Percentiles rank a stretch among this genome's conserved stretches.
Evolutionary conservation across 306 rosid genomes (phyloP).

Genomic region (Pterocarpus santalinus): DNA sequence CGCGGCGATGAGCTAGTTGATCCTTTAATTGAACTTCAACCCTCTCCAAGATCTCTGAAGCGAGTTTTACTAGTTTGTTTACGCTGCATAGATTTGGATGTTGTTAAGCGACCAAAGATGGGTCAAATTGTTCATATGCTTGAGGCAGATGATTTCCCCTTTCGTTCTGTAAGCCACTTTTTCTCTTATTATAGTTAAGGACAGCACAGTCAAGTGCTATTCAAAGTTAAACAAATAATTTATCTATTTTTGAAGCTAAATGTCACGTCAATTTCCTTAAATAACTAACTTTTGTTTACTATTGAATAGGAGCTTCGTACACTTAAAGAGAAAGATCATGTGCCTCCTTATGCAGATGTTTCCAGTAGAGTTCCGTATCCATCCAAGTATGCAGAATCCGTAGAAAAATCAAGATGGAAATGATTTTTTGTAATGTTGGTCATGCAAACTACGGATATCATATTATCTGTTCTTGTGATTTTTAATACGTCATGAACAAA

Average conservation of each 20-base stretch:
- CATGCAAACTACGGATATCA: constrained; percentile 50
- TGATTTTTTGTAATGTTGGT: constrained; percentile 45
- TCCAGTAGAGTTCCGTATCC: constrained; percentile 46
- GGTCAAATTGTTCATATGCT: constrained; percentile 99
- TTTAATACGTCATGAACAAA: constrained; percentile 44
- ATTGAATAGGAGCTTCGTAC: constrained; percentile 75
- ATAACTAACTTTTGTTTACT: constrained; percentile 35
- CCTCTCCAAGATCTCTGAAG: constrained; percentile 83
- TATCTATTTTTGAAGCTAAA: background rate
- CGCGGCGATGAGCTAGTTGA: constrained; percentile 88
- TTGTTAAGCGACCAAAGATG: constrained; percentile 90
- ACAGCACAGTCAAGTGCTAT: no score
- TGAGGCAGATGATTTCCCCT: constrained; percentile 95
- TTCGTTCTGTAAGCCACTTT: constrained; percentile 69
- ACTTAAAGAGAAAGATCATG: constrained; percentile 62
- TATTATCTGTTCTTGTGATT: constrained; percentile 48
- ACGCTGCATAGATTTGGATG: constrained; percentile 93
- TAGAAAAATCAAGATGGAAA: constrained; percentile 62
- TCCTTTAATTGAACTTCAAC: constrained; percentile 76
- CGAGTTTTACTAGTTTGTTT: constrained; percentile 86
- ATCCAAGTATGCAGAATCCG: constrained; percentile 50
- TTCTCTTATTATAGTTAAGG: no score
- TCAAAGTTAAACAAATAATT: background rate
- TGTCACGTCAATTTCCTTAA: constrained; percentile 10
- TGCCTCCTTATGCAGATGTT: constrained; percentile 51